These are phyloP conservation scores for Penicillium taxi DNA, from an alignment of 495 filamentous ascomycete genomes.

Conservation along the genomic window DNA sequence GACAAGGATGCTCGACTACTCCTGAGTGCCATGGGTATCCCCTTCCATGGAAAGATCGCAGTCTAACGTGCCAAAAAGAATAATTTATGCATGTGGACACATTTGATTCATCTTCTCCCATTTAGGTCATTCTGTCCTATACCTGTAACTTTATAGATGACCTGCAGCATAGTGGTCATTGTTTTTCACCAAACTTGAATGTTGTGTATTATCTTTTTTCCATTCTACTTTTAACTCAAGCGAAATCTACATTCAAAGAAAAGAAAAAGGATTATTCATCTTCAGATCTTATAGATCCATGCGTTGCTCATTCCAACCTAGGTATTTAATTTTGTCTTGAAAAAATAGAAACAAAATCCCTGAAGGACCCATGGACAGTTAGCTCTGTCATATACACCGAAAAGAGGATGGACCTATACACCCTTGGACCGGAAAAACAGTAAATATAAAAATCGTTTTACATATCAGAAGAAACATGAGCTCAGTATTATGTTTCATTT, in stretches of 20 bases:
- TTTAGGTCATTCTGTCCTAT: conserved; percentile 12
- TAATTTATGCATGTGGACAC: neutral
- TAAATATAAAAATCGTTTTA: conserved; percentile 15
- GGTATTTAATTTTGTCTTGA: no score
- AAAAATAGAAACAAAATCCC: no score
- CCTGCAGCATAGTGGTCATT: conserved; percentile 24
- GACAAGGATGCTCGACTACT: conserved; percentile 87
- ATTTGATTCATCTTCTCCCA: conserved; percentile 5
- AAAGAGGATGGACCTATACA: no score
- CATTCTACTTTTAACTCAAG: conserved; percentile 11
- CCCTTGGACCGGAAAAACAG: no score
- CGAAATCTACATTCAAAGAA: conserved; percentile 1
- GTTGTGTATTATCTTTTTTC: conserved; percentile 25
- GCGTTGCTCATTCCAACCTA: neutral
- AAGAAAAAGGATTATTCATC: no score
- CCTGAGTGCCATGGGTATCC: conserved; percentile 67
- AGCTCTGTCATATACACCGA: no score
- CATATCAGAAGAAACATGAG: conserved; percentile 6
- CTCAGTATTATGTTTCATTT: neutral
- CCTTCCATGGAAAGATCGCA: conserved; percentile 69
- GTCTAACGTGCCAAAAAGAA: conserved; percentile 25
- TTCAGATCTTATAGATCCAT: no score
- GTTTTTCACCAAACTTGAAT: conserved; percentile 20
- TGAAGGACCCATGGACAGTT: no score
- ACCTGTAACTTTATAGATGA: conserved; percentile 30